Percentiles rank a stretch among this genome's conserved stretches.
Evolutionary conservation across 2,329 filamentous ascomycete genomes (phyloP).

Genomic region (Aspergillus persii): DNA sequence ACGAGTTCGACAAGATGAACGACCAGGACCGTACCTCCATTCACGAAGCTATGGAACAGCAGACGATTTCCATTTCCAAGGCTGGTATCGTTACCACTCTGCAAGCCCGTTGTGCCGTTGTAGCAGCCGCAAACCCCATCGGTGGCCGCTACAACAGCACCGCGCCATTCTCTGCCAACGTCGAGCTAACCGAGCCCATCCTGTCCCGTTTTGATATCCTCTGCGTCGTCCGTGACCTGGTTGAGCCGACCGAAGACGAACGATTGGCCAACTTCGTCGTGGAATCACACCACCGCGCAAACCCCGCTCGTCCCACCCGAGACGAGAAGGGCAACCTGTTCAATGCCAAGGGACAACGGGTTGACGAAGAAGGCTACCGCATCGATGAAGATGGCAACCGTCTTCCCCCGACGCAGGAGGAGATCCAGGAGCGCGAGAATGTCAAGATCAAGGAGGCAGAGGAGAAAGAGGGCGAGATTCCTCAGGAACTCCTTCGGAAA

Average conservation of each 20-base stretch:
- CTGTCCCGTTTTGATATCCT: constrained; percentile 97
- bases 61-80: constrained; percentile 98
- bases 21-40: constrained; percentile 97
- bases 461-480: constrained; percentile 68
- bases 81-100: constrained; percentile 97
- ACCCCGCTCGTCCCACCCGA: constrained; percentile 59
- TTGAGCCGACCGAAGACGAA: constrained; percentile 89
- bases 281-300: constrained; percentile 86
- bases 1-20: constrained; percentile 99
- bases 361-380: constrained; percentile 60
- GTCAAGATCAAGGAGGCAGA: constrained; percentile 47
- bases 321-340: constrained; percentile 45
- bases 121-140: constrained; percentile 94
- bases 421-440: constrained; percentile 37
- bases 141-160: constrained; percentile 96
- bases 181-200: constrained; percentile 95
- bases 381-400: constrained; percentile 47
- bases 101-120: constrained; percentile 92
- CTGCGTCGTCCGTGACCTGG: constrained; percentile 91
- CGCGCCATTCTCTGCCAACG: constrained; percentile 92
- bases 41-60: constrained; percentile 99
- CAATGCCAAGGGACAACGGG: constrained; percentile 49
- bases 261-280: constrained; percentile 92
- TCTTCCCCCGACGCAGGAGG: constrained; percentile 45
- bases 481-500: constrained; percentile 87